A percentile compares a stretch with the other conserved stretches of the same genome.
phyloP scores from a whole-genome alignment of 495 filamentous ascomycete genomes.

The Neurospora sp. region DNA sequence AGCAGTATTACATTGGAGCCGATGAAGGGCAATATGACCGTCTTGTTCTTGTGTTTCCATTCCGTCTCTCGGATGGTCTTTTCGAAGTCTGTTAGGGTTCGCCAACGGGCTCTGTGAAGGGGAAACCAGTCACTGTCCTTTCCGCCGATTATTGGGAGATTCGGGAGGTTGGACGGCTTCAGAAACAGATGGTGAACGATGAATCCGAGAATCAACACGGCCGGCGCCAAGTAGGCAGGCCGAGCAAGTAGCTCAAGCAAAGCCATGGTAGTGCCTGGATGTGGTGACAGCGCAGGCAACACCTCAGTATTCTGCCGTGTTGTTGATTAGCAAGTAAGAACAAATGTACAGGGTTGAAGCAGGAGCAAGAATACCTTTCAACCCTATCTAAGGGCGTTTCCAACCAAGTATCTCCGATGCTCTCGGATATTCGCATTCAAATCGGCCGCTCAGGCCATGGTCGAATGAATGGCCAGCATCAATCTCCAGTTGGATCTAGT shows the following conservation, averaged over 20 bases:
- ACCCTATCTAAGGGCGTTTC: not conserved
- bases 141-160: slow-evolving; percentile 26
- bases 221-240: slow-evolving; percentile 18
- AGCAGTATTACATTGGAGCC: slow-evolving; percentile 25
- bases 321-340: not conserved
- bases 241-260: slow-evolving; percentile 11
- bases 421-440: not conserved
- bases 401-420: not conserved
- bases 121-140: slow-evolving; percentile 29
- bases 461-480: not conserved
- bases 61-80: slow-evolving; percentile 17
- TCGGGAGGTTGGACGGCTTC: slow-evolving; percentile 12
- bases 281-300: not conserved
- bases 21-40: slow-evolving; percentile 20
- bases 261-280: not conserved
- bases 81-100: slow-evolving; percentile 26
- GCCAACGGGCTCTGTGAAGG: slow-evolving; percentile 20
- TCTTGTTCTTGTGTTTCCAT: slow-evolving; percentile 11
- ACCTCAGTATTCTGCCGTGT: not conserved
- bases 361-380: not conserved
- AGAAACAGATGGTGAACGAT: slow-evolving; percentile 18
- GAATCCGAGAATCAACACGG: slow-evolving; percentile 15
- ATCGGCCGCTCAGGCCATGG: not conserved
- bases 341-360: not conserved
- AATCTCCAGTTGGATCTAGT: not conserved